Percentiles rank a stretch among this genome's conserved stretches.
These are phyloP conservation scores for Neckera pumila DNA, from an alignment of 225 moss, liverwort and hornwort genomes.

Conservation along the genomic window DNA sequence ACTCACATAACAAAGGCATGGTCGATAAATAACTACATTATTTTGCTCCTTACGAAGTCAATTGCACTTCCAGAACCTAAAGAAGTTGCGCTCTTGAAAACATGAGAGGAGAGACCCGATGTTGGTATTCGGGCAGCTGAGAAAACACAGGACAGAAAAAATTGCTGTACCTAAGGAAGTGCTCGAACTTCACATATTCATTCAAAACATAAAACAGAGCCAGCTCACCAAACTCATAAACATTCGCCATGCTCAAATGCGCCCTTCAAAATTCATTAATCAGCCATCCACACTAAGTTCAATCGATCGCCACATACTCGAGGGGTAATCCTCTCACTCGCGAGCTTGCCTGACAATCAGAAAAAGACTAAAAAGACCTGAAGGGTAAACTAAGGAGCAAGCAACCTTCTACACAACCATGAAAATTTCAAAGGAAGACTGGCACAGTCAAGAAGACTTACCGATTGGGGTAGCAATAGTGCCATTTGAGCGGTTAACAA, in stretches of 20 bases:
- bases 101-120: not conserved
- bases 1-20: not conserved
- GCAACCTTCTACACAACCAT: not conserved
- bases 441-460: not conserved
- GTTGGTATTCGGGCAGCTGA: not conserved
- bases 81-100: not conserved
- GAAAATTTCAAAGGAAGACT: not conserved
- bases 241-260: not conserved
- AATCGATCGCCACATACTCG: not conserved
- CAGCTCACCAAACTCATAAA: not conserved
- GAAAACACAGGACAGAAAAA: not conserved
- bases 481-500: constrained; percentile 5
- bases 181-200: not conserved
- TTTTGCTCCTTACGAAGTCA: not conserved
- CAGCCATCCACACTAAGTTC: not conserved
- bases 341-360: not conserved
- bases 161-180: not conserved
- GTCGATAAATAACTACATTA: not conserved
- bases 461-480: not conserved
- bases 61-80: not conserved
- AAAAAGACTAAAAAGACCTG: not conserved
- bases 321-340: not conserved
- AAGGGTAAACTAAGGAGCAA: not conserved
- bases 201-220: not conserved
- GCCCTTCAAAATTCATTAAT: not conserved